Evolutionary conservation across 2,329 filamentous ascomycete species (phyloP).

Genomic region (Calonectria pseudoreteaudii): DNA sequence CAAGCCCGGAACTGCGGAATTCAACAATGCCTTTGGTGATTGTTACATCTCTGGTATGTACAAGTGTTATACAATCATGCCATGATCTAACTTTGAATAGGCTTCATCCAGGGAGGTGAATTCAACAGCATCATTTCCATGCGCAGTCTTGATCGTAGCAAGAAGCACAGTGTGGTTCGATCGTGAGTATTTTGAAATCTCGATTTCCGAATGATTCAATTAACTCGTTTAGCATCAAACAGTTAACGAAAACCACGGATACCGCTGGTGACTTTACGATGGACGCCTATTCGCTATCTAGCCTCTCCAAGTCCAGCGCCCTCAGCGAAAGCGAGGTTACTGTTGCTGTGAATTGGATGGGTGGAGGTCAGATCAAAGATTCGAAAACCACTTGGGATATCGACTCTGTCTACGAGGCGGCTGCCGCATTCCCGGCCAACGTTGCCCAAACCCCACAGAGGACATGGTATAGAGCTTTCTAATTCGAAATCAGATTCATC

Average conservation of each 20-base stretch:
- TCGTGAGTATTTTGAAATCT: background rate
- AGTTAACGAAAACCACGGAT: background rate
- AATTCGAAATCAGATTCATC: background rate
- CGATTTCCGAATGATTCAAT: background rate
- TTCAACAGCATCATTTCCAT: background rate
- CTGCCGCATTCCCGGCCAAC: background rate
- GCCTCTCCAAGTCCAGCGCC: background rate
- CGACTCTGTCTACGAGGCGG: background rate
- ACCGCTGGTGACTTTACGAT: background rate
- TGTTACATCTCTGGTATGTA: background rate
- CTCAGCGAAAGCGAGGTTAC: background rate
- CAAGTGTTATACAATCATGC: fast-evolving
- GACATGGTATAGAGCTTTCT: background rate
- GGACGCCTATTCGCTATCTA: background rate
- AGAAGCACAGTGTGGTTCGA: background rate
- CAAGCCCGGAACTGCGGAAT: background rate
- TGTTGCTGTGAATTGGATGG: background rate
- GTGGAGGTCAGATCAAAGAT: background rate
- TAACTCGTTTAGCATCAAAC: background rate
- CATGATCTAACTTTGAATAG: background rate
- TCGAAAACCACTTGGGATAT: background rate
- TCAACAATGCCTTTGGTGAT: background rate
- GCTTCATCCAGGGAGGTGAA: background rate
- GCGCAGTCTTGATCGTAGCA: background rate
- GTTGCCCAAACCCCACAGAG: background rate